phyloP scores from a whole-genome alignment of 495 filamentous ascomycete genomes.

The Daldinia bambusicola region DNA sequence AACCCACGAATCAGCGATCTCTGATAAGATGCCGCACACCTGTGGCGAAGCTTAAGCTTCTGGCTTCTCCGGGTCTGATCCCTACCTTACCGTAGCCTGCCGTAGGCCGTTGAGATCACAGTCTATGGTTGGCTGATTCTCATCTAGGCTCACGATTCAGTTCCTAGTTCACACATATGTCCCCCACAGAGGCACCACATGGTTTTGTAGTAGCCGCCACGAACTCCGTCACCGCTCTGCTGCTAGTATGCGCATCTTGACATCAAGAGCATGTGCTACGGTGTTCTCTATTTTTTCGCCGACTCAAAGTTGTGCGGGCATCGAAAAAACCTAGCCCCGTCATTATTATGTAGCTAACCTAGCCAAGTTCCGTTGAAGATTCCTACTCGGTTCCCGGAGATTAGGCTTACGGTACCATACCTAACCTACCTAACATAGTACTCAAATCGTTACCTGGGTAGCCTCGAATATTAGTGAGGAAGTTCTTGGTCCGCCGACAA shows the following conservation, averaged over 20 bases:
- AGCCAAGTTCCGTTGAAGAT: not conserved
- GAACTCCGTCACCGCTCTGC: conserved; percentile 36
- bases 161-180: conserved; percentile 20
- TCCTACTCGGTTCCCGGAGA: not conserved
- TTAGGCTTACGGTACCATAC: not conserved
- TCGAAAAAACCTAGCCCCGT: conserved; percentile 15
- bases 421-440: too few relatives aligned
- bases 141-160: conserved; percentile 36
- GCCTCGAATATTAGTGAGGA: conserved; percentile 1
- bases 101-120: conserved; percentile 22
- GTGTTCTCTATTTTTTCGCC: not conserved
- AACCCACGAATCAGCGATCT: conserved; percentile 33
- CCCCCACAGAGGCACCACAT: conserved; percentile 38
- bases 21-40: conserved; percentile 43
- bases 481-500: conserved; percentile 26
- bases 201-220: conserved; percentile 31
- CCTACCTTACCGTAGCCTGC: conserved; percentile 32
- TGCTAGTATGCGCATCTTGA: conserved; percentile 30
- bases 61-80: conserved; percentile 34
- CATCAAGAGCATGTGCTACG: conserved; percentile 10
- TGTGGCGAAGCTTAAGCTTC: conserved; percentile 40
- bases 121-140: conserved; percentile 27
- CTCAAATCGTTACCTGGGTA: not conserved
- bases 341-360: conserved; percentile 5
- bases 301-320: not conserved